A percentile compares a stretch with the other conserved stretches of the same genome.
These are phyloP conservation scores for Trichoderma pleuroti DNA, from an alignment of 2,329 filamentous ascomycete species.

Conservation along the genomic window DNA sequence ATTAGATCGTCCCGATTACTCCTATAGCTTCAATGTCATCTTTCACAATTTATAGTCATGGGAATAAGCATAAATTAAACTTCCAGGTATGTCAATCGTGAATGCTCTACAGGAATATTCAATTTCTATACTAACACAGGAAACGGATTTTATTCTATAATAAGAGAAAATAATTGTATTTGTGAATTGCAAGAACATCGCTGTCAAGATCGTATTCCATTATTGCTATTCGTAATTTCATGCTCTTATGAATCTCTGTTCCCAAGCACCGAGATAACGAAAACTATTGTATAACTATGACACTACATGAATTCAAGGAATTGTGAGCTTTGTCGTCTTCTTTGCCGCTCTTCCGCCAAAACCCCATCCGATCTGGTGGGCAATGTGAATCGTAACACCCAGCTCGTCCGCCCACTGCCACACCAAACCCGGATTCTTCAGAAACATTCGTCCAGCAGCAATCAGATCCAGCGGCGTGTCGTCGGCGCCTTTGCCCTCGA, in stretches of 20 bases:
- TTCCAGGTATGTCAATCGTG: neutral
- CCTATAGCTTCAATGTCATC: neutral
- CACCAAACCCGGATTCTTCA: slow-evolving; percentile 57
- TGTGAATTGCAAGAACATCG: neutral
- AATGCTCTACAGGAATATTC: neutral
- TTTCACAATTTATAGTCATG: neutral
- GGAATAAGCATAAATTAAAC: neutral
- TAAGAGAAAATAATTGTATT: neutral
- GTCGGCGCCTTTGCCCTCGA: slow-evolving; percentile 31
- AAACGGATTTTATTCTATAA: neutral
- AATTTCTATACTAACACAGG: neutral
- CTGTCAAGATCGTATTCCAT: neutral
- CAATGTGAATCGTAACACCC: slow-evolving; percentile 42
- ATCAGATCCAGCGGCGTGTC: slow-evolving; percentile 42
- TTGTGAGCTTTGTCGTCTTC: neutral
- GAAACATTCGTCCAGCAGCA: slow-evolving; percentile 51
- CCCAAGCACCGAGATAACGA: neutral
- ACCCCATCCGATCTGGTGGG: slow-evolving; percentile 55
- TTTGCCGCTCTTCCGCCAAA: slow-evolving; percentile 37
- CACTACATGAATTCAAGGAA: neutral
- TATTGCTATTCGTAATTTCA: neutral
- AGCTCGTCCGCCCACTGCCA: slow-evolving; percentile 55
- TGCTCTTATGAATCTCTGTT: neutral
- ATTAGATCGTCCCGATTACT: neutral
- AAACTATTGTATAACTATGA: neutral